Evolutionary conservation across 2,329 filamentous ascomycete species (phyloP).

Genomic region (Dactylellina sp.): DNA sequence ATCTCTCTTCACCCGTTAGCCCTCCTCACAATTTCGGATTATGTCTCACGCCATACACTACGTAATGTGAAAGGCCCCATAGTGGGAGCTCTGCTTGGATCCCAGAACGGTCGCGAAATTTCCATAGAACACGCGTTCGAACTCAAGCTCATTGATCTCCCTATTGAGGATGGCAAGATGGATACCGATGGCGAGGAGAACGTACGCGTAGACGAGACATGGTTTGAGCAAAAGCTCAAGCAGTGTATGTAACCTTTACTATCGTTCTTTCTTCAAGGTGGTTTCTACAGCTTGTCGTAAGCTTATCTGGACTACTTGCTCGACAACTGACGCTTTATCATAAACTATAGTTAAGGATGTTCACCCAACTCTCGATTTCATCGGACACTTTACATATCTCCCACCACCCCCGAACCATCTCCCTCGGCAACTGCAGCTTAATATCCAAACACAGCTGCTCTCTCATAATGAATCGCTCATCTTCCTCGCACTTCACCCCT

Average conservation of each 20-base stretch:
- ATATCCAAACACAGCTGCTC: conserved; percentile 78
- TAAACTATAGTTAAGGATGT: conserved; percentile 79
- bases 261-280: conserved; percentile 1
- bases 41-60: conserved; percentile 89
- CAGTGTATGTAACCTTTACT: conserved; percentile 74
- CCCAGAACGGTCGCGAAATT: conserved; percentile 89
- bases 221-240: conserved; percentile 82
- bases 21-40: conserved; percentile 95
- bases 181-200: conserved; percentile 68
- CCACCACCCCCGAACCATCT: conserved; percentile 77
- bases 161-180: conserved; percentile 58
- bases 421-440: conserved; percentile 45
- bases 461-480: conserved; percentile 86
- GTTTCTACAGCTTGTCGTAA: too few species aligned
- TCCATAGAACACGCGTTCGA: conserved; percentile 95
- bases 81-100: conserved; percentile 87
- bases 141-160: conserved; percentile 70
- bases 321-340: background rate
- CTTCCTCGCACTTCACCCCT: conserved; percentile 86
- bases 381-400: conserved; percentile 84
- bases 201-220: conserved; percentile 73
- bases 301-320: too few species aligned
- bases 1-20: conserved; percentile 92
- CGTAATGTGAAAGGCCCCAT: conserved; percentile 80
- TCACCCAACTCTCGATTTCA: conserved; percentile 84